phyloP scores from a whole-genome alignment of 495 filamentous ascomycete genomes.

The Physcia stellaris region DNA sequence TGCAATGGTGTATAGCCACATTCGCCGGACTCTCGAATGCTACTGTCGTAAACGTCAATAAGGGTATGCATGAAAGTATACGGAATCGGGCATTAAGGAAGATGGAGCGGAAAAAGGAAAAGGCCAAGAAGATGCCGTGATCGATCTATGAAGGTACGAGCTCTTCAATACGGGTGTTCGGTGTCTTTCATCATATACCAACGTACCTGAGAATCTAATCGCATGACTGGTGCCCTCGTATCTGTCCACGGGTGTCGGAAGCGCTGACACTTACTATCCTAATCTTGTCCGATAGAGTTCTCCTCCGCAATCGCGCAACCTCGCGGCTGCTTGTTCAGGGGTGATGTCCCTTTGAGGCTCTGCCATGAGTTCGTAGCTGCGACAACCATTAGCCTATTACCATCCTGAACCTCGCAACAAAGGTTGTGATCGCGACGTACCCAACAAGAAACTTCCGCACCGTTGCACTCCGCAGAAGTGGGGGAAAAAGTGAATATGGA shows the following conservation, averaged over 20 bases:
- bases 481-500: slow-evolving; percentile 98
- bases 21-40: slow-evolving; percentile 52
- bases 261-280: too few species aligned
- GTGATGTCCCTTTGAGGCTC: slow-evolving; percentile 97
- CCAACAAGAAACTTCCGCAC: slow-evolving; percentile 94
- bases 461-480: slow-evolving; percentile 78
- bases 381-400: too few species aligned
- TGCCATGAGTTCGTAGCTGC: slow-evolving; percentile 76
- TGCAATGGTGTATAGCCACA: slow-evolving; percentile 72
- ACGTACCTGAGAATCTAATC: too few species aligned
- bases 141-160: too few species aligned
- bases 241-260: too few species aligned
- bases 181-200: too few species aligned
- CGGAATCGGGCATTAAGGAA: slow-evolving; percentile 80
- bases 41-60: slow-evolving; percentile 52
- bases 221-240: too few species aligned
- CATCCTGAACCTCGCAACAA: neutral
- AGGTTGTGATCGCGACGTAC: slow-evolving; percentile 20
- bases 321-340: slow-evolving; percentile 82
- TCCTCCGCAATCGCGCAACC: slow-evolving; percentile 60
- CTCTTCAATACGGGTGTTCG: too few species aligned
- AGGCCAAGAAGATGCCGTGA: slow-evolving; percentile 55
- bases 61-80: slow-evolving; percentile 72
- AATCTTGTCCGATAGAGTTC: slow-evolving; percentile 69
- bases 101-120: slow-evolving; percentile 53